Evolutionary conservation across 2,329 filamentous ascomycete species (phyloP).

Genomic region (Alternaria triticimaculans): DNA sequence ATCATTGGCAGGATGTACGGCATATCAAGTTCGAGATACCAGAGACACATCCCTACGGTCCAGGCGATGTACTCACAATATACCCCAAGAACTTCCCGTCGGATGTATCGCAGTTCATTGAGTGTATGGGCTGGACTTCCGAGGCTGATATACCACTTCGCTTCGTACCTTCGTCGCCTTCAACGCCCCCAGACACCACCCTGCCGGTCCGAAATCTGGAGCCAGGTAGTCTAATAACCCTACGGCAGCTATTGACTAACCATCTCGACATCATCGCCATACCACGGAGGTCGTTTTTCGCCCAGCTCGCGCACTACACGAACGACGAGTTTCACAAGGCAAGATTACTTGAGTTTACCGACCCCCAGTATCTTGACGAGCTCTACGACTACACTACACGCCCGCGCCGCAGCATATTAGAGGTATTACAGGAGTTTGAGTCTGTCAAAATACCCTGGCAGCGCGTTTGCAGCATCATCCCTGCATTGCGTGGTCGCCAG

Average conservation of each 20-base stretch:
- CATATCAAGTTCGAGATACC: slow-evolving; percentile 68
- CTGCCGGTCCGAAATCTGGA: slow-evolving; percentile 49
- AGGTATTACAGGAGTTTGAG: slow-evolving; percentile 89
- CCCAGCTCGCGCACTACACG: slow-evolving; percentile 77
- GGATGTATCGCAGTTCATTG: slow-evolving; percentile 80
- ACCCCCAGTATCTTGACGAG: slow-evolving; percentile 82
- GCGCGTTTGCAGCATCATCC: slow-evolving; percentile 75
- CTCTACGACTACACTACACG: slow-evolving; percentile 95
- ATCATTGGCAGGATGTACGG: slow-evolving; percentile 95
- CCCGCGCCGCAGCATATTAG: slow-evolving; percentile 86
- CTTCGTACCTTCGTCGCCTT: slow-evolving; percentile 51
- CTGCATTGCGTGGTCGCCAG: slow-evolving; percentile 82
- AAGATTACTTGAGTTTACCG: slow-evolving; percentile 81
- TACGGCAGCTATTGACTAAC: slow-evolving; percentile 78
- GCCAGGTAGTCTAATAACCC: slow-evolving; percentile 59
- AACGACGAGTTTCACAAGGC: slow-evolving; percentile 75
- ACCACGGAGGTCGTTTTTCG: slow-evolving; percentile 85
- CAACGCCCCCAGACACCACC: slow-evolving; percentile 44
- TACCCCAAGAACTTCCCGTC: slow-evolving; percentile 85
- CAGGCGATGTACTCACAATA: slow-evolving; percentile 81
- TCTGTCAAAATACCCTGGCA: slow-evolving; percentile 81
- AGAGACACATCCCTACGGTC: slow-evolving; percentile 59
- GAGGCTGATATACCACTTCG: slow-evolving; percentile 74
- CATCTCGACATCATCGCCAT: slow-evolving; percentile 90
- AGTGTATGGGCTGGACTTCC: slow-evolving; percentile 77